Conservation (phyloP, 1,284 basidiomycete genomes). For the Trichosporon coremiiforme region DNA sequence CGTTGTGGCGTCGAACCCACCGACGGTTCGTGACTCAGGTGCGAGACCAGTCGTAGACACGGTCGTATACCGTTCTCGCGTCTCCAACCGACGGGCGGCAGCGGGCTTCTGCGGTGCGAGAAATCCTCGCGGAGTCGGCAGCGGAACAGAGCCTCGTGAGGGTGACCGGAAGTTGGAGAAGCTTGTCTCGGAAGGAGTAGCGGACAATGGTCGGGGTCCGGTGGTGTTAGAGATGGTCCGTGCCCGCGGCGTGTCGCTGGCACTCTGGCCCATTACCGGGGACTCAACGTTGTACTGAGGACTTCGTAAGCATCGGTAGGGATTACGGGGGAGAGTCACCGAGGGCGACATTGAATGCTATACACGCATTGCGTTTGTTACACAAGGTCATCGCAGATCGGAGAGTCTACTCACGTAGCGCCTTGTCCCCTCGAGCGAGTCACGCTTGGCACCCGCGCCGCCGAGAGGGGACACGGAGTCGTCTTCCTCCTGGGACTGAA, state of each 20-base stretch:
- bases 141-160: slow-evolving; percentile 34
- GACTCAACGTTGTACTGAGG: slow-evolving; percentile 22
- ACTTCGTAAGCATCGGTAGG: slow-evolving; percentile 3
- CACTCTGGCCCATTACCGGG: slow-evolving; percentile 19
- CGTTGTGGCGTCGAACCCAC: slow-evolving; percentile 14
- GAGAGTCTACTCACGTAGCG: slow-evolving; percentile 28
- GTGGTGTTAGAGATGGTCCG: slow-evolving; percentile 25
- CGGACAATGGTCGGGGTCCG: slow-evolving; percentile 25
- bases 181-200: slow-evolving; percentile 31
- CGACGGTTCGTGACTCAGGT: slow-evolving; percentile 17
- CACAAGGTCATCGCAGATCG: not conserved
- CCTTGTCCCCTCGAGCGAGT: slow-evolving; percentile 32
- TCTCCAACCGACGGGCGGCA: slow-evolving; percentile 43
- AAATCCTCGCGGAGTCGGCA: slow-evolving; percentile 49
- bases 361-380: not conserved
- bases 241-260: slow-evolving; percentile 19
- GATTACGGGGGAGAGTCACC: slow-evolving; percentile 5
- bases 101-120: slow-evolving; percentile 50
- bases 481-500: slow-evolving; percentile 31
- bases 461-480: slow-evolving; percentile 30
- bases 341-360: not conserved
- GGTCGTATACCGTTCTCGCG: slow-evolving; percentile 34
- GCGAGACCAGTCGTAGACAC: slow-evolving; percentile 29
- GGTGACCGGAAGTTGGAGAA: slow-evolving; percentile 35
- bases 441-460: slow-evolving; percentile 19